Conservation (phyloP, 176 grass and related monocot species). For the Aechmea fasciata region DNA sequence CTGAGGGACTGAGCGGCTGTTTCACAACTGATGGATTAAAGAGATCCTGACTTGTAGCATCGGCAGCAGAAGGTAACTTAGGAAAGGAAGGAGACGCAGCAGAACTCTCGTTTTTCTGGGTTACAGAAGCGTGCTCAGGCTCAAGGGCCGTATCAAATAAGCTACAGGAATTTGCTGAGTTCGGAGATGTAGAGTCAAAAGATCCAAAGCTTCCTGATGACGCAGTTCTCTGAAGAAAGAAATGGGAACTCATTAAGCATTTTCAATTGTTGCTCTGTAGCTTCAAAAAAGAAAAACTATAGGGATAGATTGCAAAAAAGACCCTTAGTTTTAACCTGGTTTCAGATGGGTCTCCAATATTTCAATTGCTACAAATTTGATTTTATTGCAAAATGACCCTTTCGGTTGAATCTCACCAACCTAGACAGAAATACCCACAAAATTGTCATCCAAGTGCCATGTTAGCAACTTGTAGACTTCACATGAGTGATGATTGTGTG, state of each 20-base stretch:
- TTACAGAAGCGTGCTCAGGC: conserved; percentile 15
- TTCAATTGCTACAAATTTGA: too few species aligned
- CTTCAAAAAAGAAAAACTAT: neutral
- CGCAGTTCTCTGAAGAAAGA: conserved; percentile 42
- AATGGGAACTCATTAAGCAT: conserved; percentile 6
- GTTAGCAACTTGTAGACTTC: too few species aligned
- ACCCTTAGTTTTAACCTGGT: too few species aligned
- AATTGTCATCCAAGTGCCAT: too few species aligned
- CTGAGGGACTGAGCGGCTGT: conserved; percentile 22
- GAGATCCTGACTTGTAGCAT: conserved; percentile 24
- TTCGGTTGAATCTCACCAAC: too few species aligned
- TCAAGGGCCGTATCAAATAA: conserved; percentile 41
- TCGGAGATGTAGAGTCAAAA: conserved; percentile 32
- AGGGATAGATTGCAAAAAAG: too few species aligned
- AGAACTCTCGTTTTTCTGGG: conserved; percentile 13
- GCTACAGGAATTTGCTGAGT: conserved; percentile 37
- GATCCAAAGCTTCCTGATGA: conserved; percentile 41
- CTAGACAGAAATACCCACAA: too few species aligned
- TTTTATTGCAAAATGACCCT: too few species aligned
- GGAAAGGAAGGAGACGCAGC: conserved; percentile 16
- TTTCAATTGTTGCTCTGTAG: neutral
- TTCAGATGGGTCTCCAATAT: too few species aligned
- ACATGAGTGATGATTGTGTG: too few species aligned
- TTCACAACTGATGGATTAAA: conserved; percentile 21
- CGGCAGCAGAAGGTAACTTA: conserved; percentile 29